Base-by-base conservation (phyloP, 164 flowering plant species). In the Magnolia kwangsiensis region DNA sequence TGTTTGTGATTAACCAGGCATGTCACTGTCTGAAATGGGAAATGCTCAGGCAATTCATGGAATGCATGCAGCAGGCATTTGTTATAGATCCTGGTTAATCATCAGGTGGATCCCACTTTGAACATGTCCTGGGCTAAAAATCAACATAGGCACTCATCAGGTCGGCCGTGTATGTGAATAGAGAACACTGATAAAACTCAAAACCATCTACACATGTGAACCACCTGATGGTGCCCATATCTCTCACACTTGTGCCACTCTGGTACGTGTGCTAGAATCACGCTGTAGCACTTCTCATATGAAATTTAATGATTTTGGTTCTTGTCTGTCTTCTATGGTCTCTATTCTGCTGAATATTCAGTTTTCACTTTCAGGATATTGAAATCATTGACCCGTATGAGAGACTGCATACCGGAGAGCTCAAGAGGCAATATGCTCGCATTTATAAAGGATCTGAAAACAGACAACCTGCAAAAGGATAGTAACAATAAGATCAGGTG, bases 361-460 rank as follows among this genome's bases (percentile, higher is more conserved):
- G 31, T 3, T 65, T 13, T 20, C 10, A 1, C 68, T 51, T 78
- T 23, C 77, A 94, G 98, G 98, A 93, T 61, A 95, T 96, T 51
- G 97, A 92, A 86, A 88, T 92, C 70, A 78, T 93, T 77, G 86
- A 93, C 73, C 88, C 88, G 11, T 95, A 95, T 80, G 99, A 95
- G 13, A 84, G 92, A 19, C 0, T 93, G 99, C 81, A 72, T 95
- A 74, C 98, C 98, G 49, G 50, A 3, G 20, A 24, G 20, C 13
- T 74, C n/a, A 16, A 85, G 85, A 80, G 75, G 65, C 9, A 79
- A 90, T 67, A 86, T 84, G 78, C 86, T 90, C 63, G 68, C 72
- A 51, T 93, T 73, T 75, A 95, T 95, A 68, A 90, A 90, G 74
- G 77, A 69, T 49, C 72, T 82, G 45, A 3, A 83, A 65, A 81